Evolutionary conservation across 2,329 filamentous ascomycete species (phyloP), one percentile per base, ranked within the genome.

Genomic region (Nannizziopsis barbatae): DNA sequence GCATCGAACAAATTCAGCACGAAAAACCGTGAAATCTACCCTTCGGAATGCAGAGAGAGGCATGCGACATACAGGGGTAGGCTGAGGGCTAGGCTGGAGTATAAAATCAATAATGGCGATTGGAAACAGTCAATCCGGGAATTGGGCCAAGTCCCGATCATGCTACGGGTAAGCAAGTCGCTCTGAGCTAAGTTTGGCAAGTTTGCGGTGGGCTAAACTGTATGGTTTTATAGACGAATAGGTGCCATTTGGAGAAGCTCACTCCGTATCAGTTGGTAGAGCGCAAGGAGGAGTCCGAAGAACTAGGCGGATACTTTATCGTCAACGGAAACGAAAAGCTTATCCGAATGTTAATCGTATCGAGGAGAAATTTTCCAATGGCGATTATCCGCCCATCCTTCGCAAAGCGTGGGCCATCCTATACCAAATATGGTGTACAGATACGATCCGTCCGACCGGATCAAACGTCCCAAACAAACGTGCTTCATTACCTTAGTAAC

Each of bases 321-420:
- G 85, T 98, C 60, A 98, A 98, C 65, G 92, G 92, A 55, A 95
- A 89, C 61, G 92, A 98, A 67, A 96, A 95, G 71, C 79, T 96
- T 50, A 88, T 96, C 58, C 86, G 92, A 62, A 81, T 96, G 72
- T 75, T 98, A 53, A 82, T 95, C 55, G 79, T 96, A 53, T 87
- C 88, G 63, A 80, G 86, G 66, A 78, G 92, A 61, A 98, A 98
- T 66, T 95, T 87, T 62, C 90, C 92, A 44, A 85, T 95, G 79
- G 90, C 90, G 41, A 95, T 96, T 65, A 79, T 86, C 58, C 85
- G 92, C 62, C 82, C 84, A 42, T 94, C 89, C 57, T 98, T 96
- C 71, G 77, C 79, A 55, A 89, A 86, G 60, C 82, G 92, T 71
- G 92, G 92, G 33, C 75, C 82, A 15, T 78, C 85, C 53, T 98